A percentile compares a stretch with the other conserved stretches of the same genome.
Conservation (phyloP, 2,329 filamentous ascomycete species). For the Neonectria neomacrospora region DNA sequence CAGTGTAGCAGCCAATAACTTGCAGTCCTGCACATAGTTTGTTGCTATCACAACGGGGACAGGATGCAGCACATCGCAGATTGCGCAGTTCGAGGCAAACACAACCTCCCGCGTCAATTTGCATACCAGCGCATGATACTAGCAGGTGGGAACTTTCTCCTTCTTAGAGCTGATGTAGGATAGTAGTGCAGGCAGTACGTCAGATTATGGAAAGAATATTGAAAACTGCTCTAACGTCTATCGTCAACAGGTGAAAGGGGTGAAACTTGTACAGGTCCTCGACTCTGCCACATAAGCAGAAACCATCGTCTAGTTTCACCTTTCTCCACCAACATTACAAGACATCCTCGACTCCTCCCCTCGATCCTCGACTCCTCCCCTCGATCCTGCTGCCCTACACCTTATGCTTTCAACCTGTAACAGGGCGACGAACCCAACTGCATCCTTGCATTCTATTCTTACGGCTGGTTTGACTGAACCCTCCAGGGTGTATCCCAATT, state of each 20-base stretch:
- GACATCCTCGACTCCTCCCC: too few species aligned
- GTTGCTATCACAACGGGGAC: not conserved
- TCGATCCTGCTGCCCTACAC: too few species aligned
- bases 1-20: not conserved
- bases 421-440: too few species aligned
- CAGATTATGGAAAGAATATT: too few species aligned
- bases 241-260: too few species aligned
- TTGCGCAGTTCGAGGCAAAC: not conserved
- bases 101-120: conserved; percentile 12
- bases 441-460: not conserved
- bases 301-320: too few species aligned
- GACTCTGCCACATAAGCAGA: too few species aligned
- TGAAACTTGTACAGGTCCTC: too few species aligned
- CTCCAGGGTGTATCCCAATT: conserved; percentile 13
- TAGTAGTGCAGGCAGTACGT: conserved; percentile 9
- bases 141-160: not conserved
- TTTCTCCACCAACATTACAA: too few species aligned
- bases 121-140: not conserved
- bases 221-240: too few species aligned
- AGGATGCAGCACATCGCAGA: not conserved
- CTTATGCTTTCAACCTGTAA: too few species aligned
- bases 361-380: too few species aligned
- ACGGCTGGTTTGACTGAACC: conserved; percentile 13
- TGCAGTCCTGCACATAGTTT: not conserved
- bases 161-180: not conserved